Evolutionary conservation across 345 rosid genomes (phyloP).

Genomic region (Hibiscus syriacus): DNA sequence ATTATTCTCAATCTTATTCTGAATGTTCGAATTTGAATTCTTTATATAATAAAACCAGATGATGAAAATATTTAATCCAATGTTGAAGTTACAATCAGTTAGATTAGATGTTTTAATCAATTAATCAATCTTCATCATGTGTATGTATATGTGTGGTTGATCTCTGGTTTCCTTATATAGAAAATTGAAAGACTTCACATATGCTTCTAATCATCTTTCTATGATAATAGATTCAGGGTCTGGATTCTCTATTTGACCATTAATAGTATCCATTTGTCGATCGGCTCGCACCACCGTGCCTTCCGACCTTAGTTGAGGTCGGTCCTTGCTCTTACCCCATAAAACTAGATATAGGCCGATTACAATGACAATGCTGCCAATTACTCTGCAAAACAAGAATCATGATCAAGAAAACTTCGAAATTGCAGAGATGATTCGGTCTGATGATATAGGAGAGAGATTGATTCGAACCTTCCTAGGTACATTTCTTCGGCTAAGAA

Average conservation of each 20-base stretch:
- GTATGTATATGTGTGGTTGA: too few relatives aligned
- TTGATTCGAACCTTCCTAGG: conserved; percentile 45
- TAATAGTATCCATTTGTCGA: neutral
- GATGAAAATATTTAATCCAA: too few relatives aligned
- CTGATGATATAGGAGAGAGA: neutral
- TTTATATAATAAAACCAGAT: too few relatives aligned
- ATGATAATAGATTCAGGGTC: neutral
- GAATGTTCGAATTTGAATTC: too few relatives aligned
- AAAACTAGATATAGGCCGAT: conserved; percentile 5
- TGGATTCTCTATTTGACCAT: neutral
- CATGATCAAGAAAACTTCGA: neutral
- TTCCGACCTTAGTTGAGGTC: neutral
- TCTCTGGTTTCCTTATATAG: neutral
- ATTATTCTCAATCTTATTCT: too few relatives aligned
- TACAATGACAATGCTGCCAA: conserved; percentile 2
- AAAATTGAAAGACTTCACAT: neutral
- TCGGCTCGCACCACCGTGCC: neutral
- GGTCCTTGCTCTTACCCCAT: conserved; percentile 11
- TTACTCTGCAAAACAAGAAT: neutral
- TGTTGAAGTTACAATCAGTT: too few relatives aligned
- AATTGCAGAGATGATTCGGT: neutral
- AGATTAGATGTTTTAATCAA: too few relatives aligned
- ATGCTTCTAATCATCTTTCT: neutral
- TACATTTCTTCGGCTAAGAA: conserved; percentile 37
- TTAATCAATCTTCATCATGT: too few relatives aligned